Evolutionary conservation across 1,284 basidiomycete species (phyloP).

Genomic region (Ceratobasidium sp.): DNA sequence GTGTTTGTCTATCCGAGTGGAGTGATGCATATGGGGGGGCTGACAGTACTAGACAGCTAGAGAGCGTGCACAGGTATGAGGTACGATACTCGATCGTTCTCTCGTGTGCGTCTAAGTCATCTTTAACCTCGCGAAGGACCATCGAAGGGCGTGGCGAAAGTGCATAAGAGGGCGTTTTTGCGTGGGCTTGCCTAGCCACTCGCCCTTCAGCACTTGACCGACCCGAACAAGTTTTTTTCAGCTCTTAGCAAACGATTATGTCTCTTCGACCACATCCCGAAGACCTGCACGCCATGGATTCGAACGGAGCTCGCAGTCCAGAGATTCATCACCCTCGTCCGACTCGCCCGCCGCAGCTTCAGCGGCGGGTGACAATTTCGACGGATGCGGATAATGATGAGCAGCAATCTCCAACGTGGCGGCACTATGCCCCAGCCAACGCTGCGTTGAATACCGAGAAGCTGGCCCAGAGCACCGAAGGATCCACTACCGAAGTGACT

Average conservation of each 20-base stretch:
- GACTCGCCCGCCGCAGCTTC: not conserved
- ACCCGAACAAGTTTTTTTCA: conserved; percentile 3
- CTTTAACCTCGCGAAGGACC: not conserved
- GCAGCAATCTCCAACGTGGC: conserved; percentile 19
- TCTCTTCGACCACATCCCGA: conserved; percentile 31
- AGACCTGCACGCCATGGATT: not conserved
- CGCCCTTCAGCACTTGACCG: not conserved
- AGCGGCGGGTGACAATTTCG: conserved; percentile 32
- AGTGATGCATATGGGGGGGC: not conserved
- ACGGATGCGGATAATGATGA: not conserved
- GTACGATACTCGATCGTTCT: not conserved
- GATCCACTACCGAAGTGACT: not conserved
- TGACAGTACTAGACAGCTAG: not conserved
- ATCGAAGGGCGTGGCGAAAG: not conserved
- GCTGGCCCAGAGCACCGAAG: conserved; percentile 3
- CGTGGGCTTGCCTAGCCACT: not conserved
- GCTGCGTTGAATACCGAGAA: conserved; percentile 34
- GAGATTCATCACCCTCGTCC: conserved; percentile 39
- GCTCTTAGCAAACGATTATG: conserved; percentile 1
- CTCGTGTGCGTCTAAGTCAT: not conserved
- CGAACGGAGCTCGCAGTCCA: conserved; percentile 6
- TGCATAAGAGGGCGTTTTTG: not conserved
- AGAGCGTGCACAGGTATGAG: conserved; percentile 10
- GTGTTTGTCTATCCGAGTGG: conserved; percentile 1
- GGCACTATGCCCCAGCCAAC: conserved; percentile 14